These are phyloP conservation scores for Fagopyrum homotropicum DNA, from an alignment of 148 eudicot genomes.

Conservation along the genomic window DNA sequence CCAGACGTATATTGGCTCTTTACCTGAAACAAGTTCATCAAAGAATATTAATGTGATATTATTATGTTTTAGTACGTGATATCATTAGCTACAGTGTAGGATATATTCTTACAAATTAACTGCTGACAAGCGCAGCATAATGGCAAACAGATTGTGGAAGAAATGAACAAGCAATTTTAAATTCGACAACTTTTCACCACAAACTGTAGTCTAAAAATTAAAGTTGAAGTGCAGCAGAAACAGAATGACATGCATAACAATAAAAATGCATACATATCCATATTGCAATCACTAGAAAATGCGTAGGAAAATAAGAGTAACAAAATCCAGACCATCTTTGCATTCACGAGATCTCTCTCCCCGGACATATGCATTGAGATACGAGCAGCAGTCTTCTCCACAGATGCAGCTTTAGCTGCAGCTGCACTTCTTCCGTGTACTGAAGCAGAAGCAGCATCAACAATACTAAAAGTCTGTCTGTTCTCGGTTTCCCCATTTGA, in stretches of 20 bases:
- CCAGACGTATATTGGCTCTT: slow-evolving; percentile 92
- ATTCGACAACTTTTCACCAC: not conserved
- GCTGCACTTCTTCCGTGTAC: slow-evolving; percentile 98
- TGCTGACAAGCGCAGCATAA: not conserved
- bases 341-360: slow-evolving; percentile 90
- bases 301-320: not conserved
- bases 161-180: not conserved
- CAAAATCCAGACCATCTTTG: slow-evolving; percentile 70
- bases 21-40: slow-evolving; percentile 38
- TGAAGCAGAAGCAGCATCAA: slow-evolving; percentile 98
- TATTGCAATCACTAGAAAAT: not conserved
- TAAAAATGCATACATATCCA: not conserved
- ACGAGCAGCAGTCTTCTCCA: slow-evolving; percentile 94
- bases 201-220: not conserved
- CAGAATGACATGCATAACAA: not conserved
- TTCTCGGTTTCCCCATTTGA: slow-evolving; percentile 43
- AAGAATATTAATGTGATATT: not conserved
- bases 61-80: not conserved
- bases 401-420: slow-evolving; percentile 75
- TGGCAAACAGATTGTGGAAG: not conserved
- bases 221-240: not conserved
- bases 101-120: not conserved
- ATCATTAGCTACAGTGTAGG: no score
- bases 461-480: slow-evolving; percentile 66
- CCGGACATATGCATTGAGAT: slow-evolving; percentile 96